Percentiles rank a stretch among this genome's conserved stretches.
These are phyloP conservation scores for Volvox carteri DNA, from an alignment of 163 green algal species.

Conservation along the genomic window DNA sequence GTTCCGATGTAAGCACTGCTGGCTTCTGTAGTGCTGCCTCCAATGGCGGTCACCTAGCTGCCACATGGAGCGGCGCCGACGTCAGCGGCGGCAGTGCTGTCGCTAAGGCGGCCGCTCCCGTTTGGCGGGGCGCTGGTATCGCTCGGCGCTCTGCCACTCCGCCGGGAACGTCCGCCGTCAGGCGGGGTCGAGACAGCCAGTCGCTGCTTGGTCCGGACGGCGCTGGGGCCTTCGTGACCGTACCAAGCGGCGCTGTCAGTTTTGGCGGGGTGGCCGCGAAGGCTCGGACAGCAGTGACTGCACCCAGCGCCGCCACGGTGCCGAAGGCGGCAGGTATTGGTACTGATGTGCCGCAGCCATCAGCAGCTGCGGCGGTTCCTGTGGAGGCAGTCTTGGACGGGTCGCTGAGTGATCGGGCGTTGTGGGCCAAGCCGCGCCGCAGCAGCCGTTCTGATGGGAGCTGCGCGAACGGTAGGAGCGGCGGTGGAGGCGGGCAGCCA, in stretches of 20 bases:
- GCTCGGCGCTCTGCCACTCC: background rate
- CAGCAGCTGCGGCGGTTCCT: background rate
- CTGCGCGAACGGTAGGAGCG: background rate
- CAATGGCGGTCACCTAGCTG: background rate
- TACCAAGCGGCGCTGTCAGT: background rate
- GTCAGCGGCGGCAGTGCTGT: background rate
- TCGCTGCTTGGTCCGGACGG: background rate
- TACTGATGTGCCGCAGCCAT: background rate
- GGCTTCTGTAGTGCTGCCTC: background rate
- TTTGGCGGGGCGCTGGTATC: background rate
- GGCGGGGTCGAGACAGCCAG: background rate
- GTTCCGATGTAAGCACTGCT: background rate
- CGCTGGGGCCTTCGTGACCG: background rate
- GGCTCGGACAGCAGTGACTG: background rate
- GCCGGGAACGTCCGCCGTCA: background rate
- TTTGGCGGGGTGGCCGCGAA: background rate
- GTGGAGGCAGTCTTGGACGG: background rate
- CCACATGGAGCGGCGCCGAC: background rate
- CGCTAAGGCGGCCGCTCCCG: background rate
- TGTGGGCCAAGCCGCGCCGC: slow-evolving; percentile 27
- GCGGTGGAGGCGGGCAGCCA: background rate
- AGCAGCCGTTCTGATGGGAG: background rate
- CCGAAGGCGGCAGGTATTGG: background rate
- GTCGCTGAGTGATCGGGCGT: background rate
- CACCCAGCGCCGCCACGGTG: background rate